Evolutionary conservation across 2,329 filamentous ascomycete genomes (phyloP).

Genomic region (Calonectria multiphialidica): DNA sequence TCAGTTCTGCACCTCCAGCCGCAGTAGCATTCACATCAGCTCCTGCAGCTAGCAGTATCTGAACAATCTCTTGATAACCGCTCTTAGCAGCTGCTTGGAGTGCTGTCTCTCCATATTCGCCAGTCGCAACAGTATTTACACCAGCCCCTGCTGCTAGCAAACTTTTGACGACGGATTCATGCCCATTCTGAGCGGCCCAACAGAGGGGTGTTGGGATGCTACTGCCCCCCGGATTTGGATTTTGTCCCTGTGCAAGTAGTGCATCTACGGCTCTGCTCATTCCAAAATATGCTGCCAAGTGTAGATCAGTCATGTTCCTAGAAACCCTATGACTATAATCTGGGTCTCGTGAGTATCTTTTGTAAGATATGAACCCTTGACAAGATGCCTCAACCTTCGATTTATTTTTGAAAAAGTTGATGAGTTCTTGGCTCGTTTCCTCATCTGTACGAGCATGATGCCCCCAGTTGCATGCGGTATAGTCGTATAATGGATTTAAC

Average conservation of each 20-base stretch:
- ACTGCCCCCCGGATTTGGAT: background rate
- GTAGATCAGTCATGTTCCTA: constrained; percentile 31
- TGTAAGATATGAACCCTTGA: constrained; percentile 34
- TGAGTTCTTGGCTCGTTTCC: constrained; percentile 8
- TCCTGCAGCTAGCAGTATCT: background rate
- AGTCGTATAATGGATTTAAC: constrained; percentile 45
- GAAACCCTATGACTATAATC: constrained; percentile 17
- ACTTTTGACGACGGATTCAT: background rate
- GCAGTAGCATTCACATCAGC: background rate
- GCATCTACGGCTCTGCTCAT: background rate
- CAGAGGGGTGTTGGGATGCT: background rate
- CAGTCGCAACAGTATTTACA: background rate
- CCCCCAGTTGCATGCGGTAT: constrained; percentile 50
- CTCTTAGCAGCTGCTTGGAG: background rate
- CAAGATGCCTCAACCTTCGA: constrained; percentile 26
- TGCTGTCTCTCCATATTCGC: background rate
- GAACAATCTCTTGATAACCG: background rate
- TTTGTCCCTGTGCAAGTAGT: background rate
- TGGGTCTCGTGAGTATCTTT: background rate
- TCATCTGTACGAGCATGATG: constrained; percentile 42
- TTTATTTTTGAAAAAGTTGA: constrained; percentile 31
- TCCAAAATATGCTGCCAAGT: constrained; percentile 42
- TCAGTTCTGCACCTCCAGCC: no score
- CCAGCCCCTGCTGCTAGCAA: background rate
- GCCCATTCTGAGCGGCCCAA: background rate